phyloP scores from a whole-genome alignment of 148 eudicot genomes.

The Pouteria glomerata region DNA sequence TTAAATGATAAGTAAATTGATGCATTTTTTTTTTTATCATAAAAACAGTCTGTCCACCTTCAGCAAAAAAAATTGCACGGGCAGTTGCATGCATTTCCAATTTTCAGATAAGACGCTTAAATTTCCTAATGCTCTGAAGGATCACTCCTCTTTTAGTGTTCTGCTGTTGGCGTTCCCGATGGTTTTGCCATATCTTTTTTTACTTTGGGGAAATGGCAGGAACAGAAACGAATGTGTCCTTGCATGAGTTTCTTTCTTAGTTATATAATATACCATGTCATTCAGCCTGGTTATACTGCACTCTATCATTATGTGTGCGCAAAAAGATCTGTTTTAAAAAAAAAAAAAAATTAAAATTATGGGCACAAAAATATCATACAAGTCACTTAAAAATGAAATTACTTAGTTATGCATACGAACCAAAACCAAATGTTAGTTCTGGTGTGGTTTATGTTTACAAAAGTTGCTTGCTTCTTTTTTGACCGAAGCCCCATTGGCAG shows the following conservation, averaged over 20 bases:
- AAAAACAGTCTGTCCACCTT: too few relatives aligned
- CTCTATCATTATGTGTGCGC: not conserved
- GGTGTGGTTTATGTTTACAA: not conserved
- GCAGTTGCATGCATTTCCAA: not conserved
- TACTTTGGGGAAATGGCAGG: too few relatives aligned
- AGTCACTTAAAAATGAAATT: not conserved
- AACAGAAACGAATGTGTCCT: too few relatives aligned
- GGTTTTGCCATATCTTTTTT: too few relatives aligned
- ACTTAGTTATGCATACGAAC: not conserved
- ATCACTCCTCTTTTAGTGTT: not conserved
- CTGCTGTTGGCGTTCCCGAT: too few relatives aligned
- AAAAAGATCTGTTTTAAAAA: too few relatives aligned
- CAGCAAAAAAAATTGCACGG: not conserved
- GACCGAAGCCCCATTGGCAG: conserved; percentile 29
- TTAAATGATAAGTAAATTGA: too few relatives aligned
- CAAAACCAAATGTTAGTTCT: not conserved
- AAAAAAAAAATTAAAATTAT: too few relatives aligned
- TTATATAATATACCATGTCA: not conserved
- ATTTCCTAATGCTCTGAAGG: not conserved
- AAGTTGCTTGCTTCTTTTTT: conserved; percentile 11
- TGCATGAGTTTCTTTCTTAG: not conserved
- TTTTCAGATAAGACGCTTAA: not conserved
- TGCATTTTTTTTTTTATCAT: too few relatives aligned
- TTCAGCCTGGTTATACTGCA: not conserved
- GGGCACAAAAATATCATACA: not conserved